Evolutionary conservation across 1,139 yeast genomes (phyloP).

Genomic region (Taphrina confusa): DNA sequence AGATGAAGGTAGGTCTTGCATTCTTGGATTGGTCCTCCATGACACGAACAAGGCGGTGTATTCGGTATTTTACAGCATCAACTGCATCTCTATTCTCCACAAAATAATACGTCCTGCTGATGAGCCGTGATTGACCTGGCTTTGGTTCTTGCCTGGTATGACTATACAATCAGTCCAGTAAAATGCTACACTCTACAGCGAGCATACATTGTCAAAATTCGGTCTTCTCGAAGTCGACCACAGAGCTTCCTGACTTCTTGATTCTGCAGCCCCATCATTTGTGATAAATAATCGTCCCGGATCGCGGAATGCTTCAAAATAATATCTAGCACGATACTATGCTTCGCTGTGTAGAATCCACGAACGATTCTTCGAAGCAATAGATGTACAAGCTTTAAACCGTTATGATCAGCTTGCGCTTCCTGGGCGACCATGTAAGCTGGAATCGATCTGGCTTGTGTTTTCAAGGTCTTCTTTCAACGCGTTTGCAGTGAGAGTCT

Average conservation of each 20-base stretch:
- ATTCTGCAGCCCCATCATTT: constrained; percentile 45
- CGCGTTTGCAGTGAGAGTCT: no score
- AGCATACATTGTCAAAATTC: constrained; percentile 51
- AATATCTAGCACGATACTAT: constrained; percentile 83
- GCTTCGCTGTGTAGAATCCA: constrained; percentile 84
- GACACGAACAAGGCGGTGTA: constrained; percentile 76
- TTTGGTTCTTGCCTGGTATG: constrained; percentile 58
- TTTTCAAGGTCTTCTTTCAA: no score
- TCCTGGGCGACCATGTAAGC: no score
- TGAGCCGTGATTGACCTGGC: constrained; percentile 70
- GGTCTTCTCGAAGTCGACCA: constrained; percentile 78
- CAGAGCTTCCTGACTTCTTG: constrained; percentile 85
- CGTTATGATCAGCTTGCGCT: constrained; percentile 5
- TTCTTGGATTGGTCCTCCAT: constrained; percentile 76
- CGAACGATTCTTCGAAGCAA: constrained; percentile 66
- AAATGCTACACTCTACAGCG: not conserved
- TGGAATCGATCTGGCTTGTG: no score
- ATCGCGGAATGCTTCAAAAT: constrained; percentile 79
- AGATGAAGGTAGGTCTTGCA: constrained; percentile 30
- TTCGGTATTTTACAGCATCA: constrained; percentile 95
- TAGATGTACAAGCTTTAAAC: constrained; percentile 48
- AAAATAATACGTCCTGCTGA: constrained; percentile 76
- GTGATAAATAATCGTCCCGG: constrained; percentile 24
- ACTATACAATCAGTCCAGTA: constrained; percentile 25
- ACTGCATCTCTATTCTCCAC: constrained; percentile 91